Evolutionary conservation across 768 basidiomycete species (phyloP).

Genomic region (Rubroboletus pulcherrimus): DNA sequence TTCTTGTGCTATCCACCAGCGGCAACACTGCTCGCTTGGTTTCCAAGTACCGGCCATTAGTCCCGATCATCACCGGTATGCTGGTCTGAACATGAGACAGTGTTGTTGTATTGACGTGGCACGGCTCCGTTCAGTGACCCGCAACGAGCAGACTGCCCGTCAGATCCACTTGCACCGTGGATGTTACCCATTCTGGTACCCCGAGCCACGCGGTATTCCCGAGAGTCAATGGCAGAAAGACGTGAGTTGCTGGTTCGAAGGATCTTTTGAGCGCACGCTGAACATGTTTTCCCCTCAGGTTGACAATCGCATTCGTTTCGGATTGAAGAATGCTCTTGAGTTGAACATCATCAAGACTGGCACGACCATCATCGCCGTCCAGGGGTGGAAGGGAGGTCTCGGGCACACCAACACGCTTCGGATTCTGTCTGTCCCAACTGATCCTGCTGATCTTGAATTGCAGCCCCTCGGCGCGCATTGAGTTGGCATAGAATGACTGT

Average conservation of each 20-base stretch:
- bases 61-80: constrained; percentile 93
- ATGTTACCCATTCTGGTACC: constrained; percentile 96
- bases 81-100: background rate
- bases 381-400: constrained; percentile 99
- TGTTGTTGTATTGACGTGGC: constrained; percentile 5
- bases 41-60: constrained; percentile 91
- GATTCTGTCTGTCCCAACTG: constrained; percentile 79
- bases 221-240: constrained; percentile 96
- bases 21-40: constrained; percentile 94
- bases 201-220: constrained; percentile 86
- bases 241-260: constrained; percentile 44
- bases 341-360: constrained; percentile 87
- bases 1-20: constrained; percentile 94
- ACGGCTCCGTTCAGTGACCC: constrained; percentile 61
- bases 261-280: constrained; percentile 3
- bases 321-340: constrained; percentile 76
- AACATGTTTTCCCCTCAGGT: constrained; percentile 44
- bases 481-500: constrained; percentile 7
- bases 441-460: constrained; percentile 70
- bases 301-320: constrained; percentile 87
- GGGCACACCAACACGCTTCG: constrained; percentile 94
- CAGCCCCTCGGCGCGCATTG: constrained; percentile 49
- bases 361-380: constrained; percentile 88
- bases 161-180: constrained; percentile 97
- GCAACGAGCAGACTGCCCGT: constrained; percentile 91